phyloP scores from a whole-genome alignment of 2,329 filamentous ascomycete genomes.

The Fusarium paranaense region DNA sequence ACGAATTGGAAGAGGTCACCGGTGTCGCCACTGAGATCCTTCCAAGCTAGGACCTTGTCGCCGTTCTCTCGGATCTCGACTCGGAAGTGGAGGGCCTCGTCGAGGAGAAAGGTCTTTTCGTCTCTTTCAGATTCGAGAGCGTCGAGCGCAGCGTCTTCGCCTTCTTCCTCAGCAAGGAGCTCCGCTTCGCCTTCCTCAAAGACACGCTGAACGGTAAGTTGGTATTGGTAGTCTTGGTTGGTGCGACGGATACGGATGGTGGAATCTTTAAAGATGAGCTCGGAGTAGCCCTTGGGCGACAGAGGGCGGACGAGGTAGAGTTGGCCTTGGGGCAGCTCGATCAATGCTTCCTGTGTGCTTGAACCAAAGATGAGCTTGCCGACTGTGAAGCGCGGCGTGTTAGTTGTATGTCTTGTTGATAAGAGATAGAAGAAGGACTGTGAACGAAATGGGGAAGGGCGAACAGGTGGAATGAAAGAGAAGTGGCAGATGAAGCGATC shows the following conservation, averaged over 20 bases:
- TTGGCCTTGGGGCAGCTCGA: constrained; percentile 94
- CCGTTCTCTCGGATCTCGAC: constrained; percentile 83
- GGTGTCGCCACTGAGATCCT: constrained; percentile 90
- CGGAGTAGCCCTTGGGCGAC: constrained; percentile 96
- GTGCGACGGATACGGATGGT: constrained; percentile 92
- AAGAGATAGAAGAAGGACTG: neutral
- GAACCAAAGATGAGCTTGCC: constrained; percentile 93
- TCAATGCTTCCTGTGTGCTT: constrained; percentile 88
- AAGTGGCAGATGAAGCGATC: constrained; percentile 12
- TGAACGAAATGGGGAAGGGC: neutral
- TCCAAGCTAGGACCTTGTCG: constrained; percentile 92
- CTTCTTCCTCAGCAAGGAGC: constrained; percentile 87
- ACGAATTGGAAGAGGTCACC: constrained; percentile 99
- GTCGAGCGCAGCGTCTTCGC: constrained; percentile 81
- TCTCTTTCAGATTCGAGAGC: constrained; percentile 85
- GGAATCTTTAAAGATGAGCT: constrained; percentile 98
- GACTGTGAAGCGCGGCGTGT: constrained; percentile 62
- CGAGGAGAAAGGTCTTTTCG: constrained; percentile 97
- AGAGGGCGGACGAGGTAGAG: constrained; percentile 96
- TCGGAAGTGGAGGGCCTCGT: constrained; percentile 89
- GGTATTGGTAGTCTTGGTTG: constrained; percentile 95
- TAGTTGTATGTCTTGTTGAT: constrained; percentile 20
- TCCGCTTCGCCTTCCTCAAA: constrained; percentile 99
- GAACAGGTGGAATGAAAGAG: neutral
- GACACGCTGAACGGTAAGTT: constrained; percentile 93